phyloP scores from a whole-genome alignment of 2,329 filamentous ascomycete species.

The Verticillium klebahnii region DNA sequence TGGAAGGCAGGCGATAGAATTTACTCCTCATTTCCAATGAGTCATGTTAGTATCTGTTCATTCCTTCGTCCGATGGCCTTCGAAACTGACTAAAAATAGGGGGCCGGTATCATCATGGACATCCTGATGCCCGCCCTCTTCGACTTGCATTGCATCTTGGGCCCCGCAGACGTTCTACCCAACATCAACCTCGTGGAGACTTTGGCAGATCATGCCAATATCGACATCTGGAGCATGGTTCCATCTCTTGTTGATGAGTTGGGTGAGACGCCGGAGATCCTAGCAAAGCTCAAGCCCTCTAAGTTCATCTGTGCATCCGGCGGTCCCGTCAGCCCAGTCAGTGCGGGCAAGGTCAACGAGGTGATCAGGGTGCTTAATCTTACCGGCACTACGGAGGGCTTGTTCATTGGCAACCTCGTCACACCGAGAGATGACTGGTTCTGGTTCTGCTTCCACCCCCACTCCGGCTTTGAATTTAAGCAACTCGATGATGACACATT shows the following conservation, averaged over 20 bases:
- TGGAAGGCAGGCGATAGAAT: constrained; percentile 23
- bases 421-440: constrained; percentile 16
- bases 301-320: constrained; percentile 33
- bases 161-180: constrained; percentile 26
- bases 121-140: constrained; percentile 31
- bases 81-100: constrained; percentile 16
- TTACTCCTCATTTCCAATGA: constrained; percentile 31
- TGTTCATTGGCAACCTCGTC: constrained; percentile 27
- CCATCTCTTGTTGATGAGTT: constrained; percentile 29
- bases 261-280: constrained; percentile 22
- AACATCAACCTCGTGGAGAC: constrained; percentile 28
- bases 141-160: constrained; percentile 28
- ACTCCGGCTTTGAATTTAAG: constrained; percentile 28
- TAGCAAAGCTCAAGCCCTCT: constrained; percentile 23
- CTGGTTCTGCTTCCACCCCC: constrained; percentile 27
- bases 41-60: constrained; percentile 16
- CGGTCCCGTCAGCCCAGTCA: constrained; percentile 23
- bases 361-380: constrained; percentile 26
- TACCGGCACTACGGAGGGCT: constrained; percentile 27
- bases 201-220: constrained; percentile 25
- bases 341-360: constrained; percentile 23
- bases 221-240: constrained; percentile 33
- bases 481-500: constrained; percentile 22
- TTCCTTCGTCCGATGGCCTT: too few species aligned
- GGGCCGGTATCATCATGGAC: constrained; percentile 36